Percentiles rank a stretch among this genome's conserved stretches.
Conservation (phyloP, 2,329 filamentous ascomycete genomes). For the Pseudocercospora macadamiae region DNA sequence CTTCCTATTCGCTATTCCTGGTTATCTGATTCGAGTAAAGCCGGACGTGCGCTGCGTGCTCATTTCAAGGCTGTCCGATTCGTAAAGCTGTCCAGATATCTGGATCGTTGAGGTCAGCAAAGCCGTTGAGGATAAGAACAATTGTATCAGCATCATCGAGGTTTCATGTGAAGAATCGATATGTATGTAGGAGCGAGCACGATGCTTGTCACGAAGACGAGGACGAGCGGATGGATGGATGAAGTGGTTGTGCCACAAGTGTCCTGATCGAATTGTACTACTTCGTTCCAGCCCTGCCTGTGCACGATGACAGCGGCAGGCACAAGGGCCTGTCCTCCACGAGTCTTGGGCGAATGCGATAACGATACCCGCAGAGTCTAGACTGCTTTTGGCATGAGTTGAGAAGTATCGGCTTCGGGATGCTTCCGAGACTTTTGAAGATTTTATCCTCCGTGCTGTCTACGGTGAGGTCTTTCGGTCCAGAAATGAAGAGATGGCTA, state of each 20-base stretch:
- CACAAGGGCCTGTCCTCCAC: not conserved
- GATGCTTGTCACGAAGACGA: conserved; percentile 1
- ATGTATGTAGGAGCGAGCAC: too few species aligned
- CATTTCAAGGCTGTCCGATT: too few species aligned
- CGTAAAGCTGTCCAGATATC: not conserved
- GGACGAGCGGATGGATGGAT: conserved; percentile 1
- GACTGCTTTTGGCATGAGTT: not conserved
- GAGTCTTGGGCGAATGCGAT: not conserved
- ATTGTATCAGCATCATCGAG: not conserved
- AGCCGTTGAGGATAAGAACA: not conserved
- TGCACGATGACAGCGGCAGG: not conserved
- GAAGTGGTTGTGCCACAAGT: not conserved
- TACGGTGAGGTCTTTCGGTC: too few species aligned
- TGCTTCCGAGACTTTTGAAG: too few species aligned
- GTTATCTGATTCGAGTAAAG: not conserved
- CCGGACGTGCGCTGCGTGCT: not conserved
- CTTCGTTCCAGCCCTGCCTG: not conserved
- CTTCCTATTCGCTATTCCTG: not conserved
- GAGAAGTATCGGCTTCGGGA: not conserved
- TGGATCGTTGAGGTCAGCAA: conserved; percentile 2
- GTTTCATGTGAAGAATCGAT: not conserved
- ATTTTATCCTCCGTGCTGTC: too few species aligned
- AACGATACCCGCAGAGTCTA: not conserved
- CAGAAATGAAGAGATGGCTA: too few species aligned
- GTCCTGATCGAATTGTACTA: not conserved